A percentile compares a stretch with the other conserved stretches of the same genome.
phyloP scores from a whole-genome alignment of 768 basidiomycete species.

The Amanita jacksonii region DNA sequence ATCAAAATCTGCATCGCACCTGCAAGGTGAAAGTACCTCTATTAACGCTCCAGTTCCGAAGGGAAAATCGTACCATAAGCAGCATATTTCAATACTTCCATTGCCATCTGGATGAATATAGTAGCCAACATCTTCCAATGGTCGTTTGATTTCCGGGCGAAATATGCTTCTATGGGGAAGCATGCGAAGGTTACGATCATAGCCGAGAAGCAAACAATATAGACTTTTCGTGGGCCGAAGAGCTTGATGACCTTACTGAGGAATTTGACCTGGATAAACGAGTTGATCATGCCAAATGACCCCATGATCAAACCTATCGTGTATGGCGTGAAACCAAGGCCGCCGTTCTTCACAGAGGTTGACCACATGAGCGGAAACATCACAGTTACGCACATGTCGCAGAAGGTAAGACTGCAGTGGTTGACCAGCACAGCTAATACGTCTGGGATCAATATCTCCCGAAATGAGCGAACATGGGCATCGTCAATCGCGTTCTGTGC shows the following conservation, averaged over 20 bases:
- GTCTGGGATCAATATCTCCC: too few species aligned
- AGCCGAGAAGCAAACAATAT: conserved; percentile 25
- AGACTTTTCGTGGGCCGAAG: conserved; percentile 33
- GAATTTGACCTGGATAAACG: conserved; percentile 38
- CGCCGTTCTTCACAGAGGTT: conserved; percentile 43
- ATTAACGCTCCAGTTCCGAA: background rate
- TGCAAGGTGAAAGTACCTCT: background rate
- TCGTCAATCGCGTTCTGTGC: too few species aligned
- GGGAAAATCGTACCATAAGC: background rate
- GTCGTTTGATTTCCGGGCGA: conserved; percentile 1
- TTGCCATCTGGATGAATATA: background rate
- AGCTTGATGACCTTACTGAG: conserved; percentile 34
- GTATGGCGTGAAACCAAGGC: conserved; percentile 43
- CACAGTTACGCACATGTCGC: background rate
- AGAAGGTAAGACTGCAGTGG: background rate
- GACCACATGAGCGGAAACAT: conserved; percentile 26
- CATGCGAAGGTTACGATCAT: conserved; percentile 12
- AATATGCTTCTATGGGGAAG: conserved; percentile 10
- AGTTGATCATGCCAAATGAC: conserved; percentile 41
- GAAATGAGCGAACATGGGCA: too few species aligned
- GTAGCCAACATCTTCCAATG: background rate
- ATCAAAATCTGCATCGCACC: conserved; percentile 1
- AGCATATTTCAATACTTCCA: background rate
- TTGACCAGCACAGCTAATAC: too few species aligned
- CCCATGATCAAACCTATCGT: conserved; percentile 45